Evolutionary conservation across 2,329 filamentous ascomycete genomes (phyloP).

Genomic region (Alternaria gaisen): DNA sequence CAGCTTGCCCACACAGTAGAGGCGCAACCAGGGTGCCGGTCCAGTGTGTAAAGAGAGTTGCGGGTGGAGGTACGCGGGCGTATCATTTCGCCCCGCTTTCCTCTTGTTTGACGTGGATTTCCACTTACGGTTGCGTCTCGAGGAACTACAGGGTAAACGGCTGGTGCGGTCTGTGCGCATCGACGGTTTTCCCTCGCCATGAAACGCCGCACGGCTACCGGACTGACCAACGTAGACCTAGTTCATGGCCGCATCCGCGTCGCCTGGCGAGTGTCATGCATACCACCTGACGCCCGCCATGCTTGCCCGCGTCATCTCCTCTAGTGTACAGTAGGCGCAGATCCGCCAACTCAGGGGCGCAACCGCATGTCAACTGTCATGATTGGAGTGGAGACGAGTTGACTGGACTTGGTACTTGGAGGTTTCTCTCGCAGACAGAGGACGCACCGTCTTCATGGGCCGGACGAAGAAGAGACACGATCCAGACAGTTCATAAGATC

Average conservation of each 20-base stretch:
- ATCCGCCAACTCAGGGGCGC: neutral
- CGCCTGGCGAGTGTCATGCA: neutral
- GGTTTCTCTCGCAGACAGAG: neutral
- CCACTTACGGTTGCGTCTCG: neutral
- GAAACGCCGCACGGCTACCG: neutral
- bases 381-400: rapidly evolving
- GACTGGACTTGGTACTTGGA: neutral
- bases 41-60: no score
- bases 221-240: neutral
- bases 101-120: no score
- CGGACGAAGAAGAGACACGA: neutral
- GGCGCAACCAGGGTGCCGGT: neutral
- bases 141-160: neutral
- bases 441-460: neutral
- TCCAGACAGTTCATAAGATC: neutral
- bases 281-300: neutral
- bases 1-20: neutral
- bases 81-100: neutral
- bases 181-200: no score
- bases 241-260: no score
- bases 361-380: neutral
- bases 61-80: neutral
- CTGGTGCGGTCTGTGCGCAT: no score
- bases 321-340: neutral
- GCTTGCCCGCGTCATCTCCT: neutral